A percentile compares a stretch with the other conserved stretches of the same genome.
phyloP scores from a whole-genome alignment of 139 green algal genomes.

The Chlorella sp. region DNA sequence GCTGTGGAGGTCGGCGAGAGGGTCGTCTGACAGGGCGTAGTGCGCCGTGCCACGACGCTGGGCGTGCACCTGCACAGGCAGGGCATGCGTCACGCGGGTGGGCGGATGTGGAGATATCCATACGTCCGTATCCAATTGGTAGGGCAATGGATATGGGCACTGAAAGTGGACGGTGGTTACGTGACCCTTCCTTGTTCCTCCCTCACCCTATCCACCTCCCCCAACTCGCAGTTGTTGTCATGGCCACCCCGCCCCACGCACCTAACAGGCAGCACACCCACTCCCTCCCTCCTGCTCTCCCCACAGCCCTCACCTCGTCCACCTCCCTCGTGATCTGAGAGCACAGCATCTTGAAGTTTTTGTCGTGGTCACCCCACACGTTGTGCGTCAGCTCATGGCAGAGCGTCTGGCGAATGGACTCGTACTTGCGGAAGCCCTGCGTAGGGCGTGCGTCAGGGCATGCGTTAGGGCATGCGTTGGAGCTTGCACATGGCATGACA shows the following conservation, averaged over 20 bases:
- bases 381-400: constrained; percentile 12
- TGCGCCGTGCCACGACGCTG: neutral
- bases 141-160: too few relatives aligned
- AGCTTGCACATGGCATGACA: too few relatives aligned
- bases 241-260: neutral
- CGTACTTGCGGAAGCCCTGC: constrained; percentile 12
- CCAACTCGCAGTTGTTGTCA: neutral
- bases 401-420: neutral
- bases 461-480: too few relatives aligned
- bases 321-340: constrained; percentile 3
- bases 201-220: too few relatives aligned
- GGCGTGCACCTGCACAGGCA: neutral
- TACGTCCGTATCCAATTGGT: too few relatives aligned
- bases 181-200: neutral
- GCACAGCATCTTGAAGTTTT: constrained; percentile 3
- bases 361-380: neutral
- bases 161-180: neutral
- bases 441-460: too few relatives aligned
- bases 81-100: too few relatives aligned
- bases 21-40: neutral
- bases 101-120: too few relatives aligned
- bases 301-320: neutral
- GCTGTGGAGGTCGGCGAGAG: neutral
- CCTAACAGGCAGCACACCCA: neutral
- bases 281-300: neutral